Conservation (phyloP, 192 early-diverging fungal genomes). For the Pilobolus umbonatus region DNA sequence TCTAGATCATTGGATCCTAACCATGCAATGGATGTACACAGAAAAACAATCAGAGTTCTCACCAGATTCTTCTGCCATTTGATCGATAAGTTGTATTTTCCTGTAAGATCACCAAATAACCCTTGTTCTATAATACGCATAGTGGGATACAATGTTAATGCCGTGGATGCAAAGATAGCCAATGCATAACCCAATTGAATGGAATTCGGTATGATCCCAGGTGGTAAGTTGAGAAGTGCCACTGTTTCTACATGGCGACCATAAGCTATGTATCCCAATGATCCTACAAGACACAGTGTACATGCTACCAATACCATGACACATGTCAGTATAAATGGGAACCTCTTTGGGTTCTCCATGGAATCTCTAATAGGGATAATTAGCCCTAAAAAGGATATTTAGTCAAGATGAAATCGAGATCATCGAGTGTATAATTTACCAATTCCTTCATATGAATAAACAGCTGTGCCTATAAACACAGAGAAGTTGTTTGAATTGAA, state of each 20-base stretch:
- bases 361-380: slow-evolving; percentile 70
- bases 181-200: slow-evolving; percentile 82
- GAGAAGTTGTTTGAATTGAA: slow-evolving; percentile 70
- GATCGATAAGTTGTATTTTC: slow-evolving; percentile 57
- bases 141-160: slow-evolving; percentile 80
- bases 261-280: slow-evolving; percentile 75
- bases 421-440: slow-evolving; percentile 41
- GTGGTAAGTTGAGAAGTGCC: slow-evolving; percentile 78
- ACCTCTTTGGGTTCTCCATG: slow-evolving; percentile 87
- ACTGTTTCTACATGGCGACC: slow-evolving; percentile 76
- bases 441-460: slow-evolving; percentile 93
- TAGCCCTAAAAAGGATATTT: slow-evolving; percentile 22
- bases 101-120: slow-evolving; percentile 56
- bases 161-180: slow-evolving; percentile 86
- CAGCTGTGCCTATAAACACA: slow-evolving; percentile 80
- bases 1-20: slow-evolving; percentile 76
- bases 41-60: slow-evolving; percentile 56
- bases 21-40: slow-evolving; percentile 63
- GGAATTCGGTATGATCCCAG: slow-evolving; percentile 53
- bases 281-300: slow-evolving; percentile 71
- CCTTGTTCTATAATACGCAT: slow-evolving; percentile 84
- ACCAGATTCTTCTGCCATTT: slow-evolving; percentile 76
- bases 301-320: slow-evolving; percentile 67
- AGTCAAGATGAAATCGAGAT: neutral
- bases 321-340: slow-evolving; percentile 65